phyloP scores from a whole-genome alignment of 306 rosid genomes.

The Hippophae tibetana region DNA sequence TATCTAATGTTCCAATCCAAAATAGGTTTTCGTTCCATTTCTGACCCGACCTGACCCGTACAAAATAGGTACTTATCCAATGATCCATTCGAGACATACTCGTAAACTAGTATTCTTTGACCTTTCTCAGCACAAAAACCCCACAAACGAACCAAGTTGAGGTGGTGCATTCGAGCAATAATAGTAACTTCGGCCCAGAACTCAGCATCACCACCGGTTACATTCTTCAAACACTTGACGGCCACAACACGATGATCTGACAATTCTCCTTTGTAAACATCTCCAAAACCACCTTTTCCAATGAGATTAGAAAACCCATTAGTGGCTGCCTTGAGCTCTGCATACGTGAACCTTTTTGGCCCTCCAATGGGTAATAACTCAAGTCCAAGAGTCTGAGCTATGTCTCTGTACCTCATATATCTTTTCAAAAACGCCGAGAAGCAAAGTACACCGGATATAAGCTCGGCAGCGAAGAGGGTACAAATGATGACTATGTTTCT shows the following conservation, averaged over 20 bases:
- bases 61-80: slow-evolving; percentile 57
- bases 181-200: slow-evolving; percentile 92
- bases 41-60: slow-evolving; percentile 1
- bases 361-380: too few relatives aligned
- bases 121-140: slow-evolving; percentile 86
- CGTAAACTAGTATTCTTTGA: slow-evolving; percentile 75
- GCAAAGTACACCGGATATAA: background rate
- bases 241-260: slow-evolving; percentile 75
- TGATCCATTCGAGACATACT: slow-evolving; percentile 66
- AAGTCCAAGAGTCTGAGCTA: too few relatives aligned
- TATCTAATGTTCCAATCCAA: slow-evolving; percentile 72
- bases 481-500: slow-evolving; percentile 61
- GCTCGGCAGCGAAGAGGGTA: slow-evolving; percentile 59
- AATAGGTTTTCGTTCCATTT: slow-evolving; percentile 12
- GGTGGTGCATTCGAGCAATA: slow-evolving; percentile 92
- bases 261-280: slow-evolving; percentile 66
- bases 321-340: too few relatives aligned
- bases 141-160: slow-evolving; percentile 83
- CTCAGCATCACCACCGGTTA: slow-evolving; percentile 66
- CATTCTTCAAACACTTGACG: slow-evolving; percentile 67
- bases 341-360: too few relatives aligned
- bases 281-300: slow-evolving; percentile 8
- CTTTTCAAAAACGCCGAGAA: too few relatives aligned
- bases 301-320: too few relatives aligned
- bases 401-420: too few relatives aligned